These are phyloP conservation scores for Microbotryum lychnidis-dioicae DNA, from an alignment of 1,284 basidiomycete genomes.

Conservation along the genomic window DNA sequence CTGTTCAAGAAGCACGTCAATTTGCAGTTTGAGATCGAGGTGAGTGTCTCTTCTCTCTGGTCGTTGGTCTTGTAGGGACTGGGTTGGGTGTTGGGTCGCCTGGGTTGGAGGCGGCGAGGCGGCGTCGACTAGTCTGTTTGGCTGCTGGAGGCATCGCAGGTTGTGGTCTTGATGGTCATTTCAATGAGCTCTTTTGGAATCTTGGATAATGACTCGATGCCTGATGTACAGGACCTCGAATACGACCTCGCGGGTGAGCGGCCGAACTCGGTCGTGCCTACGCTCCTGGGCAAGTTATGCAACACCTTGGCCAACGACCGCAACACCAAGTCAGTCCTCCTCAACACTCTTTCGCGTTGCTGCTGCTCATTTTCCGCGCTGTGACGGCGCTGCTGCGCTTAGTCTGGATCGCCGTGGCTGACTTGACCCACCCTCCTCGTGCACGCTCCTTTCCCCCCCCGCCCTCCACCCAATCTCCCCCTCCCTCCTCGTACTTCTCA, in stretches of 20 bases:
- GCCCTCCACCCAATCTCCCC: too few relatives aligned
- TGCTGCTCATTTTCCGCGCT: neutral
- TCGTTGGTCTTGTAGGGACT: neutral
- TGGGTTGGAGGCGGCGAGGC: neutral
- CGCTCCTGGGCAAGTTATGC: conserved; percentile 21
- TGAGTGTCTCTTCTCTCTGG: neutral
- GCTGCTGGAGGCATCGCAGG: too few relatives aligned
- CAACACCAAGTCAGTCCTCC: conserved; percentile 21
- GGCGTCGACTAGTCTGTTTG: neutral
- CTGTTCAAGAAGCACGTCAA: conserved; percentile 9
- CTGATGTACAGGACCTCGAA: neutral
- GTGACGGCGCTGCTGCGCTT: too few relatives aligned
- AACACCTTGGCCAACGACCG: conserved; percentile 30
- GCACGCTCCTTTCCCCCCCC: neutral
- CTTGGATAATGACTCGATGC: neutral
- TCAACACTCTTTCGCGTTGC: neutral
- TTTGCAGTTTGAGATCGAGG: conserved; percentile 8
- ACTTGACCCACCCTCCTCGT: neutral
- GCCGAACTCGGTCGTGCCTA: conserved; percentile 5
- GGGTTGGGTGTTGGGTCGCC: too few relatives aligned
- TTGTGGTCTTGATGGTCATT: neutral
- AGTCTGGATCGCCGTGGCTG: neutral
- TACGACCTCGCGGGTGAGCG: neutral
- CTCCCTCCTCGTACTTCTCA: neutral
- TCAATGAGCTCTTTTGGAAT: neutral